Conservation (phyloP, 495 filamentous ascomycete genomes). For the Cercophora scortea region DNA sequence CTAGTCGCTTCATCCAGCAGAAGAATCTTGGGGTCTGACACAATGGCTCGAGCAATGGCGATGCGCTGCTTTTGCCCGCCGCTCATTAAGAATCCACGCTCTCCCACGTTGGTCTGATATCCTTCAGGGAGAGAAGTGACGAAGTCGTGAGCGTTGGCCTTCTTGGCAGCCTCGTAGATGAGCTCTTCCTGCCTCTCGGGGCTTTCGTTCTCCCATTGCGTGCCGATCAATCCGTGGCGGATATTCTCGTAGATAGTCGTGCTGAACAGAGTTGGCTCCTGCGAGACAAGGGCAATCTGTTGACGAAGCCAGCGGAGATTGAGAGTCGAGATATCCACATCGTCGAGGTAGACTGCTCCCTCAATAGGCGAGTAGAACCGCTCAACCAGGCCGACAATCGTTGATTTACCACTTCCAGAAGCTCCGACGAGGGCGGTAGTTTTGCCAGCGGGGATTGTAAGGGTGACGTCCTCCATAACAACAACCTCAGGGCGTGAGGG, state of each 20-base stretch:
- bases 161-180: conserved; percentile 73
- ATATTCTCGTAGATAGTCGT: conserved; percentile 87
- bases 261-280: conserved; percentile 76
- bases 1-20: conserved; percentile 92
- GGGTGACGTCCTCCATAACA: conserved; percentile 74
- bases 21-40: conserved; percentile 88
- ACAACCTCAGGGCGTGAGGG: conserved; percentile 84
- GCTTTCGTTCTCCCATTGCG: conserved; percentile 57
- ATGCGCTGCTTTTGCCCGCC: conserved; percentile 97
- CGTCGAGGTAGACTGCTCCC: conserved; percentile 75
- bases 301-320: conserved; percentile 90
- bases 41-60: conserved; percentile 75
- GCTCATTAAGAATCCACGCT: conserved; percentile 84
- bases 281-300: conserved; percentile 80
- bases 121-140: conserved; percentile 75
- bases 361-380: conserved; percentile 86
- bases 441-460: conserved; percentile 77
- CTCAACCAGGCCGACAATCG: conserved; percentile 85
- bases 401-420: conserved; percentile 85
- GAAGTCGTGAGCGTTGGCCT: conserved; percentile 92
- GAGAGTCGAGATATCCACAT: conserved; percentile 67
- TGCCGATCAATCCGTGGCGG: conserved; percentile 79
- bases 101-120: conserved; percentile 91
- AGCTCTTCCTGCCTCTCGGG: conserved; percentile 60
- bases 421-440: conserved; percentile 81